phyloP scores from a whole-genome alignment of 257 asterid genomes.

The Capsicum rhomboideum region DNA sequence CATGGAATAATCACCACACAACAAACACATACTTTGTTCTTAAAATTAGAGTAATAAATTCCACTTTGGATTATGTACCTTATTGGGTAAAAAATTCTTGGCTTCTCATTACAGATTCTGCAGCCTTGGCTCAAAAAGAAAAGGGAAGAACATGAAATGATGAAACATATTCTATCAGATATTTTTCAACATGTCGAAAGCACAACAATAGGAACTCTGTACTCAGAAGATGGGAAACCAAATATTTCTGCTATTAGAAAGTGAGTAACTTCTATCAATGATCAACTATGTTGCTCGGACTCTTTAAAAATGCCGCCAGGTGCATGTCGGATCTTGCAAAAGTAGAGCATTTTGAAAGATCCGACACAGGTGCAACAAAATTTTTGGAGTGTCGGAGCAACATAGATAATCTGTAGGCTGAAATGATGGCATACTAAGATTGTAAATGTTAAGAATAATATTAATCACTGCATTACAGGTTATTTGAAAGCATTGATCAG shows the following conservation, averaged over 20 bases:
- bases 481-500: slow-evolving; percentile 34
- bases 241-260: slow-evolving; percentile 40
- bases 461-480: slow-evolving; percentile 17
- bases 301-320: not conserved
- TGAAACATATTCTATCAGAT: slow-evolving; percentile 36
- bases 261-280: not conserved
- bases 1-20: too few relatives aligned
- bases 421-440: not conserved
- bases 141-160: slow-evolving; percentile 45
- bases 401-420: not conserved
- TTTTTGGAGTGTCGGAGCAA: not conserved
- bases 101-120: not conserved
- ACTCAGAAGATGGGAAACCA: slow-evolving; percentile 37
- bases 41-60: too few relatives aligned
- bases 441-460: not conserved
- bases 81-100: too few relatives aligned
- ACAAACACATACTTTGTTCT: not conserved
- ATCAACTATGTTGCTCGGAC: not conserved
- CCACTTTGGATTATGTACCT: too few relatives aligned
- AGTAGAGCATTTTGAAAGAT: not conserved
- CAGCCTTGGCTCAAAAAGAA: slow-evolving; percentile 53
- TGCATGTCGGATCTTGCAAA: not conserved
- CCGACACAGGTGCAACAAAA: not conserved
- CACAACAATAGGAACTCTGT: slow-evolving; percentile 28
- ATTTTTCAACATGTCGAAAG: slow-evolving; percentile 26